A percentile compares a stretch with the other conserved stretches of the same genome.
phyloP scores from a whole-genome alignment of 2,329 filamentous ascomycete genomes.

The Cordyceps pruinosa region DNA sequence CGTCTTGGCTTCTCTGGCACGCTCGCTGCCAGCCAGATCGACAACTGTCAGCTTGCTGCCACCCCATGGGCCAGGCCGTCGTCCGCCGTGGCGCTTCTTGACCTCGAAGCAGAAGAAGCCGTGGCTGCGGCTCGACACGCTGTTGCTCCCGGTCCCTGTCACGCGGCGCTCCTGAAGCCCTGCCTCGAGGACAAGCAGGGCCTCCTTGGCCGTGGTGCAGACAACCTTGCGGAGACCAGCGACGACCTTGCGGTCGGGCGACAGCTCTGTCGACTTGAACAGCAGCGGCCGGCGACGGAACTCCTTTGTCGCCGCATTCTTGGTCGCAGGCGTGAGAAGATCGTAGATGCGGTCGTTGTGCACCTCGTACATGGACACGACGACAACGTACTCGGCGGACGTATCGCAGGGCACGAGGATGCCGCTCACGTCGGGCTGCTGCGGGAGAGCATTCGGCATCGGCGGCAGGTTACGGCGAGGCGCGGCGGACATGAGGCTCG shows the following conservation, averaged over 20 bases:
- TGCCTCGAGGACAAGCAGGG: constrained; percentile 82
- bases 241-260: constrained; percentile 88
- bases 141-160: constrained; percentile 87
- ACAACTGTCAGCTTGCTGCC: constrained; percentile 80
- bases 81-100: constrained; percentile 60
- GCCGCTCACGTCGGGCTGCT: constrained; percentile 65
- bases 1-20: constrained; percentile 88
- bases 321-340: constrained; percentile 61
- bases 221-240: constrained; percentile 86
- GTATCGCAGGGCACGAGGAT: constrained; percentile 54
- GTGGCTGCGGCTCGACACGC: constrained; percentile 84
- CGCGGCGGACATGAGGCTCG: constrained; percentile 38
- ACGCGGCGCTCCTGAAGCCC: constrained; percentile 82
- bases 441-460: constrained; percentile 62
- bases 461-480: constrained; percentile 56
- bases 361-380: constrained; percentile 98
- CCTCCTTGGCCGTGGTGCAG: constrained; percentile 74
- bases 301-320: constrained; percentile 58
- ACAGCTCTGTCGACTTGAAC: constrained; percentile 87
- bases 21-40: constrained; percentile 87
- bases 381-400: constrained; percentile 72
- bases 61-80: constrained; percentile 55
- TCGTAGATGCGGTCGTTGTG: constrained; percentile 99
- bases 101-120: constrained; percentile 95
- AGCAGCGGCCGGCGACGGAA: constrained; percentile 70